A percentile compares a stretch with the other conserved stretches of the same genome.
Conservation (phyloP, 192 early-diverging fungal genomes). For the Rhizophagus clarus region DNA sequence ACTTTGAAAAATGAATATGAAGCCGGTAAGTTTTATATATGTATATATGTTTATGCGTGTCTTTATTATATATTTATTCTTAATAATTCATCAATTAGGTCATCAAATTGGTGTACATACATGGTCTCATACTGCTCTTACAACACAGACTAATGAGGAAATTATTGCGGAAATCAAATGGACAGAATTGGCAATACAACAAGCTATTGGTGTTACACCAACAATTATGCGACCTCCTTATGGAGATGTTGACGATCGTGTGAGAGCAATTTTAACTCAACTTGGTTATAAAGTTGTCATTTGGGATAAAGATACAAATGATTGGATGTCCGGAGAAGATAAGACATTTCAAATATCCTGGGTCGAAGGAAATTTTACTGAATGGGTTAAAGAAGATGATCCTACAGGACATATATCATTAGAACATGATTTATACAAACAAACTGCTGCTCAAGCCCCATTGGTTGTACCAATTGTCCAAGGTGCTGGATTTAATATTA, state of each 20-base stretch:
- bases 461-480: not conserved
- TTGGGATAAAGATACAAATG: slow-evolving; percentile 41
- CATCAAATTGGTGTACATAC: slow-evolving; percentile 67
- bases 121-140: slow-evolving; percentile 60
- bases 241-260: slow-evolving; percentile 73
- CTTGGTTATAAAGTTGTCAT: slow-evolving; percentile 48
- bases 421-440: slow-evolving; percentile 3
- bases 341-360: not conserved
- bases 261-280: slow-evolving; percentile 61
- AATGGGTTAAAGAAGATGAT: slow-evolving; percentile 24
- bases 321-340: slow-evolving; percentile 17
- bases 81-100: slow-evolving; percentile 32
- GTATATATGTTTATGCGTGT: not conserved
- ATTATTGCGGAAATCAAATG: slow-evolving; percentile 62
- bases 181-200: slow-evolving; percentile 57
- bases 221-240: slow-evolving; percentile 66
- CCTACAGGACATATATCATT: slow-evolving; percentile 42
- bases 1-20: slow-evolving; percentile 7
- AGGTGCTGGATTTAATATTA: not conserved
- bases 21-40: slow-evolving; percentile 32
- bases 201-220: slow-evolving; percentile 54
- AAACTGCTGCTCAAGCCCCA: not conserved
- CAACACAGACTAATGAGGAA: slow-evolving; percentile 46
- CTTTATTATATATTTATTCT: slow-evolving; percentile 13
- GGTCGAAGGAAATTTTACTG: slow-evolving; percentile 24